A percentile compares a stretch with the other conserved stretches of the same genome.
Conservation (phyloP, 768 basidiomycete genomes). For the Boletus eberwhitei region DNA sequence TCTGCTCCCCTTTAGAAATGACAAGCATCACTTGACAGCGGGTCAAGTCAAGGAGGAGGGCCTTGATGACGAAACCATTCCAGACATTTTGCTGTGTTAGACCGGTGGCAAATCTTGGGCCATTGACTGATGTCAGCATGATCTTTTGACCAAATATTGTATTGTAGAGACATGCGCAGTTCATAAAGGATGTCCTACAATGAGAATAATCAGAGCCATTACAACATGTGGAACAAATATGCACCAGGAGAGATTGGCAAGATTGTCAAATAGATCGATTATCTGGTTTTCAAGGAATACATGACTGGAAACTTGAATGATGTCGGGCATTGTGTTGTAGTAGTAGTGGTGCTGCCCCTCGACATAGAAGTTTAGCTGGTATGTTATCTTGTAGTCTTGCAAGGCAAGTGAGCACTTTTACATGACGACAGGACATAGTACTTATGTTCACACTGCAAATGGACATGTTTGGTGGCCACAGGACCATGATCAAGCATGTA, state of each 20-base stretch:
- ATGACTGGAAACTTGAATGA: not conserved
- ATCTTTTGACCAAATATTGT: not conserved
- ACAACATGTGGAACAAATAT: not conserved
- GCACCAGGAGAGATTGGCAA: not conserved
- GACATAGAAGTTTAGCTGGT: not conserved
- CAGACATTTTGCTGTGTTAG: not conserved
- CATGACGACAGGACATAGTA: not conserved
- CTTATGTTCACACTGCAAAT: not conserved
- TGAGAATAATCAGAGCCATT: not conserved
- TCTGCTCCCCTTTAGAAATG: not conserved
- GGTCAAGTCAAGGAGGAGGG: not conserved
- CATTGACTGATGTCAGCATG: rapidly evolving
- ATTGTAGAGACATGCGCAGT: not conserved
- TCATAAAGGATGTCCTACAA: not conserved
- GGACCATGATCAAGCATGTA: not conserved
- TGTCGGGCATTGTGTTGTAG: not conserved
- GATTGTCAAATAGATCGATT: not conserved
- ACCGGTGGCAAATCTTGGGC: not conserved
- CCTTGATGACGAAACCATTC: not conserved
- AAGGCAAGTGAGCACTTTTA: no score
- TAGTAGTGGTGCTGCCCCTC: not conserved
- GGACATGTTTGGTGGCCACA: not conserved
- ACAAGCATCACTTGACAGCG: not conserved
- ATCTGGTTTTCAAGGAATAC: not conserved
- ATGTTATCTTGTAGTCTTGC: not conserved